Percentiles rank a stretch among this genome's conserved stretches.
Evolutionary conservation across 345 rosid genomes (phyloP).

Genomic region (Dimocarpus longan): DNA sequence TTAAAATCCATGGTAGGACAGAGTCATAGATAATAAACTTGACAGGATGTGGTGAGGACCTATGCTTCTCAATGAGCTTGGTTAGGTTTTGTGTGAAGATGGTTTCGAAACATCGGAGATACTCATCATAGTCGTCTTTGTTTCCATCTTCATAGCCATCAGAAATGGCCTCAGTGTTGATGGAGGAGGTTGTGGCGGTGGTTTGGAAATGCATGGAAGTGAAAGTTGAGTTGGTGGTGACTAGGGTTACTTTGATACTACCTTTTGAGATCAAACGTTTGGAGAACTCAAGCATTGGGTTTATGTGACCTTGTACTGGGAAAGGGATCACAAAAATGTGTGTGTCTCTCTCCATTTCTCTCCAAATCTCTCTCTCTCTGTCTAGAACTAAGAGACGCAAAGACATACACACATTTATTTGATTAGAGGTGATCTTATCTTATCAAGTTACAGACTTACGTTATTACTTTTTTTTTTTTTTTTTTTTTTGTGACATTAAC

Average conservation of each 20-base stretch:
- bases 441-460: too few species aligned
- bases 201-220: constrained; percentile 6
- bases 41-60: neutral
- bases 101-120: constrained; percentile 18
- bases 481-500: too few species aligned
- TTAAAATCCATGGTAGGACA: constrained; percentile 9
- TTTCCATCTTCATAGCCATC: constrained; percentile 17
- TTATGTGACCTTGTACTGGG: constrained; percentile 56
- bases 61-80: constrained; percentile 25
- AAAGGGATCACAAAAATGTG: constrained; percentile 38
- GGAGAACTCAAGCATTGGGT: constrained; percentile 59
- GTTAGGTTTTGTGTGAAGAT: constrained; percentile 33
- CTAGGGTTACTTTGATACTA: constrained; percentile 47
- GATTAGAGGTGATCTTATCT: too few species aligned
- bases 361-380: neutral
- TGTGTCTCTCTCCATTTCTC: constrained; percentile 15
- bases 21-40: constrained; percentile 10
- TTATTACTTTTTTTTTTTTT: too few species aligned
- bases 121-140: too few species aligned
- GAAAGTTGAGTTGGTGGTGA: constrained; percentile 41
- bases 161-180: constrained; percentile 30
- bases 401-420: too few species aligned
- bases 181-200: constrained; percentile 13
- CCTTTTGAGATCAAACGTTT: constrained; percentile 56
- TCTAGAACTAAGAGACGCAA: neutral